These are phyloP conservation scores for Ilex asprella DNA, from an alignment of 257 asterid genomes.

Conservation along the genomic window DNA sequence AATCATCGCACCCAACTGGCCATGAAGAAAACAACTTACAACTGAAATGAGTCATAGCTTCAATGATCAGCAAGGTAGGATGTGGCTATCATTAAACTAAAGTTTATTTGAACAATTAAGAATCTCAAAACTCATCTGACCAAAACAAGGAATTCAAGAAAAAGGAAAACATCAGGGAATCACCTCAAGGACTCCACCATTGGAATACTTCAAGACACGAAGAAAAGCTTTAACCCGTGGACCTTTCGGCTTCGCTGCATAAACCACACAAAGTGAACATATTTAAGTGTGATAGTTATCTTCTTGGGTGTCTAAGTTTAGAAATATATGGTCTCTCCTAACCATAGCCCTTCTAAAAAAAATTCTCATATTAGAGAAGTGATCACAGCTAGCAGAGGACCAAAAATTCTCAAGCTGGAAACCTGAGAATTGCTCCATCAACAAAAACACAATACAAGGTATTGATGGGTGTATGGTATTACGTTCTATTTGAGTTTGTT, in stretches of 20 bases:
- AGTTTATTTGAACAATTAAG: not conserved
- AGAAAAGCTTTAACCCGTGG: constrained; percentile 89
- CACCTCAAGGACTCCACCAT: constrained; percentile 95
- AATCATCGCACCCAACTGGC: too few relatives aligned
- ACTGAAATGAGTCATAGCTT: too few relatives aligned
- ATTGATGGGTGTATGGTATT: not conserved
- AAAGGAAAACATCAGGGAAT: not conserved
- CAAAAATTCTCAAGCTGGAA: not conserved
- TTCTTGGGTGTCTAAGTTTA: too few relatives aligned
- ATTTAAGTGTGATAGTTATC: not conserved
- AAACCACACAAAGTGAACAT: constrained; percentile 12
- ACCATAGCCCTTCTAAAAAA: not conserved
- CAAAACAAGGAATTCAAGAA: not conserved
- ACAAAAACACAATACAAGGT: too few relatives aligned
- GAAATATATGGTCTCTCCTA: not conserved
- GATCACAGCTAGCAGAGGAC: not conserved
- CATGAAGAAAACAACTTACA: not conserved
- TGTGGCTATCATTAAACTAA: not conserved
- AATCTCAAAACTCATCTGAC: not conserved
- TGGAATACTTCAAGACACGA: constrained; percentile 84
- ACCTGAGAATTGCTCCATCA: not conserved
- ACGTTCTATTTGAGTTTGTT: not conserved
- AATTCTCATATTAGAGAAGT: not conserved
- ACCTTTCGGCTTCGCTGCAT: constrained; percentile 76
- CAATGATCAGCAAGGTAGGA: not conserved